phyloP scores from a whole-genome alignment of 129 eudicot genomes.

The Saussurea involucrata region DNA sequence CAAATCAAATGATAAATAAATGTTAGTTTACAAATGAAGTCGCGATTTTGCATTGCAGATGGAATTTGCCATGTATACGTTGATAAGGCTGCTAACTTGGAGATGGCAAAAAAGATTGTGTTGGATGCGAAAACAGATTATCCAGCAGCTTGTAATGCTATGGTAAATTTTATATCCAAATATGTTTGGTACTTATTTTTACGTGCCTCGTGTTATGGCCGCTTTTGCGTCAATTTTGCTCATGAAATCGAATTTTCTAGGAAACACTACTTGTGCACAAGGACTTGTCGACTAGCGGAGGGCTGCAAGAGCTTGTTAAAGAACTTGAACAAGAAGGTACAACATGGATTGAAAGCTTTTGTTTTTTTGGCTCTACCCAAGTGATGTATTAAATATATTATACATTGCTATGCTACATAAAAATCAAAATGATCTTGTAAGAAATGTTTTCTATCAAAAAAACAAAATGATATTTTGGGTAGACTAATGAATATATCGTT shows the following conservation, averaged over 20 bases:
- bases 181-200: not conserved
- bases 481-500: not conserved
- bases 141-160: slow-evolving; percentile 97
- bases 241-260: slow-evolving; percentile 27
- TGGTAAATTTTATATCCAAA: slow-evolving; percentile 45
- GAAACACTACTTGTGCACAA: slow-evolving; percentile 91
- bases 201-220: not conserved
- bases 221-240: not conserved
- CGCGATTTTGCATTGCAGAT: slow-evolving; percentile 39
- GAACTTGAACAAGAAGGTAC: slow-evolving; percentile 69
- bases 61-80: slow-evolving; percentile 93
- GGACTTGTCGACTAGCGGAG: slow-evolving; percentile 49
- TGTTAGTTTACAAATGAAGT: not conserved
- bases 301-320: slow-evolving; percentile 51
- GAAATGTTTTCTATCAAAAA: slow-evolving; percentile 1
- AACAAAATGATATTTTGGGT: not conserved
- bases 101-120: slow-evolving; percentile 70
- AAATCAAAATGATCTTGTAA: not conserved
- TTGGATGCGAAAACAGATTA: slow-evolving; percentile 80
- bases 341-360: not conserved
- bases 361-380: not conserved
- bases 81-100: slow-evolving; percentile 80
- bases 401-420: not conserved
- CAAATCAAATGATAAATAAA: not conserved
- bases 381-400: not conserved